Evolutionary conservation across 139 green algal species (phyloP).

Genomic region (Micractinium sp.): DNA sequence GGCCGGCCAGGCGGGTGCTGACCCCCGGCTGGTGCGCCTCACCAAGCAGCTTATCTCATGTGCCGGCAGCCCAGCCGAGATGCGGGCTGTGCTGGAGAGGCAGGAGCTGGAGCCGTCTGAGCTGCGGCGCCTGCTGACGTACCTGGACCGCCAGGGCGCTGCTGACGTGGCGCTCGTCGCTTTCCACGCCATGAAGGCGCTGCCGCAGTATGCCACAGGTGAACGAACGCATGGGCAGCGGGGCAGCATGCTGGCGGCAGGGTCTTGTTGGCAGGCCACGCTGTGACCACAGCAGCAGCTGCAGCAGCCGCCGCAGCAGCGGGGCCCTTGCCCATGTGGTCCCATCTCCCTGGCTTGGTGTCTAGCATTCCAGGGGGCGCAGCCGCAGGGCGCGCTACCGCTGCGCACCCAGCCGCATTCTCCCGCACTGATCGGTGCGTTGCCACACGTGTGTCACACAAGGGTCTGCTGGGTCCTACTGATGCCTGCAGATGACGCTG

Average conservation of each 20-base stretch:
- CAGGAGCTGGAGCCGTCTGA: background rate
- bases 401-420: background rate
- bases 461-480: background rate
- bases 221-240: background rate
- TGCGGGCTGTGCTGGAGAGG: constrained; percentile 19
- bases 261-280: background rate
- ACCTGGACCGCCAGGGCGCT: constrained; percentile 30
- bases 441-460: no score
- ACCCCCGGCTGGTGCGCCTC: constrained; percentile 25
- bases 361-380: background rate
- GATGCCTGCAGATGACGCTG: background rate
- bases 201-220: background rate
- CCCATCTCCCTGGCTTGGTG: background rate
- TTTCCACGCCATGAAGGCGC: constrained; percentile 14
- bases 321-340: background rate
- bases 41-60: constrained; percentile 21
- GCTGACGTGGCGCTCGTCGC: constrained; percentile 30
- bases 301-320: background rate
- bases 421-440: no score
- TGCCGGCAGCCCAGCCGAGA: background rate
- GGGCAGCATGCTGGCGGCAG: background rate
- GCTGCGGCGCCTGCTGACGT: constrained; percentile 32
- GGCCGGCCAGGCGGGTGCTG: background rate
- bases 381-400: no score
- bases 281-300: no score